phyloP scores from a whole-genome alignment of 1,284 basidiomycete species.

The Malassezia arunalokei region DNA sequence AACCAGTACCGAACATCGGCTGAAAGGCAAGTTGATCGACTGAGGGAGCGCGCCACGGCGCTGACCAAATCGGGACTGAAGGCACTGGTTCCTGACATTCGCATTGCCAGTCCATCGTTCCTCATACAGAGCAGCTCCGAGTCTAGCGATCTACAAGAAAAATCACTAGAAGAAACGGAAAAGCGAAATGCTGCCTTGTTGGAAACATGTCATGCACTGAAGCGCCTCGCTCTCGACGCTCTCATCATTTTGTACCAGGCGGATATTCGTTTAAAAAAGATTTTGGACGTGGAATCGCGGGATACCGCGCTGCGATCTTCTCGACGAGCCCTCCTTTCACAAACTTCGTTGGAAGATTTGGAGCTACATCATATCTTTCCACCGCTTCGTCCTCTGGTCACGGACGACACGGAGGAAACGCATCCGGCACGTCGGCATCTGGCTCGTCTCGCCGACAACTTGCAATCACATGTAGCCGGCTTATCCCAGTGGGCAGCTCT shows the following conservation, averaged over 20 bases:
- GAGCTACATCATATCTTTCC: conserved; percentile 7
- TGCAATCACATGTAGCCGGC: conserved; percentile 10
- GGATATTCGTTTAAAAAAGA: conserved; percentile 13
- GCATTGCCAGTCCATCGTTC: conserved; percentile 9
- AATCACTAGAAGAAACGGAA: conserved; percentile 1
- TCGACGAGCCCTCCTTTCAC: not conserved
- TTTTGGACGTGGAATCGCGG: conserved; percentile 9
- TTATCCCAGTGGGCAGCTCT: conserved; percentile 10
- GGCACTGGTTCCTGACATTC: conserved; percentile 8
- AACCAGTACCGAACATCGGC: conserved; percentile 9
- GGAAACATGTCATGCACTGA: conserved; percentile 10
- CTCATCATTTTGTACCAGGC: conserved; percentile 7
- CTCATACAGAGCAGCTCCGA: not conserved
- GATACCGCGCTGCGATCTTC: not conserved
- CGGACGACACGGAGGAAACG: conserved; percentile 12
- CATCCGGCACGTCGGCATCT: conserved; percentile 8
- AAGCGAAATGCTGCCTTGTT: conserved; percentile 7
- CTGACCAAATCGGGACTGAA: conserved; percentile 7
- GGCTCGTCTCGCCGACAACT: not conserved
- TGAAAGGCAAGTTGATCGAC: conserved; percentile 9
- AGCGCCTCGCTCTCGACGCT: conserved; percentile 13
- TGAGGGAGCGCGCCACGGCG: conserved; percentile 10
- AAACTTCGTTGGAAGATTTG: not conserved
- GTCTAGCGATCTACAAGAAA: not conserved
- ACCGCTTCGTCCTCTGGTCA: conserved; percentile 13